A percentile compares a stretch with the other conserved stretches of the same genome.
phyloP scores from a whole-genome alignment of 768 basidiomycete genomes.

The Trametes elegans region DNA sequence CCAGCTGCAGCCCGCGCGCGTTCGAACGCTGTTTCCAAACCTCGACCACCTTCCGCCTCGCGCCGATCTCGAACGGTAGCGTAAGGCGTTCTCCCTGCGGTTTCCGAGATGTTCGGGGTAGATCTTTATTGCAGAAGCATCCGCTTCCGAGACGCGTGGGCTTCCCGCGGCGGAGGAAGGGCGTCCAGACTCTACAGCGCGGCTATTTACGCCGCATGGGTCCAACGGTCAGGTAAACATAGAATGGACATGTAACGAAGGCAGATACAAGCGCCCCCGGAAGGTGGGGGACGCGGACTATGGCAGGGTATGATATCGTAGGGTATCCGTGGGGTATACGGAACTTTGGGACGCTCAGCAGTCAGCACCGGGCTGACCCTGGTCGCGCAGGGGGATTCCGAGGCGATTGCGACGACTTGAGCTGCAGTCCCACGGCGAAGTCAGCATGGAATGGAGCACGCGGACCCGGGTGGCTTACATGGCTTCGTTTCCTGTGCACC shows the following conservation, averaged over 20 bases:
- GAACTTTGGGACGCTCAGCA: neutral
- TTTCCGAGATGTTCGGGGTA: slow-evolving; percentile 2
- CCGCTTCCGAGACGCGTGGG: neutral
- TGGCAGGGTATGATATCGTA: slow-evolving; percentile 7
- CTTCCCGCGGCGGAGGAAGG: neutral
- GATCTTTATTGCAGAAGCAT: neutral
- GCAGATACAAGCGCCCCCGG: neutral
- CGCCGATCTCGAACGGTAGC: too few species aligned
- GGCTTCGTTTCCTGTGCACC: slow-evolving; percentile 5
- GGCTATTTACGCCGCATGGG: too few species aligned
- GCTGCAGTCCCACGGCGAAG: neutral
- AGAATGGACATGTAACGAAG: neutral
- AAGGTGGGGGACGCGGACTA: neutral
- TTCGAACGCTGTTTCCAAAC: too few species aligned
- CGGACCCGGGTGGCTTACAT: neutral
- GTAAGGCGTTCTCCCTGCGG: neutral
- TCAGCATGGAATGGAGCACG: neutral
- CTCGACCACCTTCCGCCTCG: neutral
- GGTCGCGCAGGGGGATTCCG: slow-evolving; percentile 14
- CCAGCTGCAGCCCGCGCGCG: too few species aligned
- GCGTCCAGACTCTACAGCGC: neutral
- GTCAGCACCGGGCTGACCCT: slow-evolving; percentile 7
- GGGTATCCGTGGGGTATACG: neutral
- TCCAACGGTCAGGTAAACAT: neutral
- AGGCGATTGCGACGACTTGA: slow-evolving; percentile 12